A percentile compares a stretch with the other conserved stretches of the same genome.
These are phyloP conservation scores for Mucor plumbeus DNA, from an alignment of 371 early-diverging fungal species.

Conservation along the genomic window DNA sequence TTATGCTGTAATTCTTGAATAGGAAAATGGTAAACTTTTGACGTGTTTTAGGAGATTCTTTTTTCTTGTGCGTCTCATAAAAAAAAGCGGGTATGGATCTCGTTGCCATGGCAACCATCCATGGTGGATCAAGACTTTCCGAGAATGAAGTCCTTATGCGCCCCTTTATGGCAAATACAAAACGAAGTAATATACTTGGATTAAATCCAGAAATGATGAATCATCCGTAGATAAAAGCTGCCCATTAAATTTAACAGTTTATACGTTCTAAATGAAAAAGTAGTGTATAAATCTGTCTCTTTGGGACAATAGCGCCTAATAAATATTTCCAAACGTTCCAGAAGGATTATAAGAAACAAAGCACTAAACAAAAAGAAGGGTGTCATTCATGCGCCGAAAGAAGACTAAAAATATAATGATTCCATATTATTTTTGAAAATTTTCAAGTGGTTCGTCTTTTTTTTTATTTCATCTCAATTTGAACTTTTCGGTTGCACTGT, in stretches of 20 bases:
- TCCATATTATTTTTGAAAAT: not conserved
- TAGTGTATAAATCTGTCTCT: not conserved
- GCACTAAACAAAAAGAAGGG: no score
- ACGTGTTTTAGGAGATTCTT: not conserved
- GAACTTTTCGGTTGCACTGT: not conserved
- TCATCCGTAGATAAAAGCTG: no score
- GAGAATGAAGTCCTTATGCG: not conserved
- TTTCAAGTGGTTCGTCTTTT: not conserved
- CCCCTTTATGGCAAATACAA: not conserved
- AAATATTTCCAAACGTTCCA: not conserved
- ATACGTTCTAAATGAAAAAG: no score
- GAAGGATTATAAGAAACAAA: not conserved
- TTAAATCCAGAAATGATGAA: no score
- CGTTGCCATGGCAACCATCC: conserved; percentile 1
- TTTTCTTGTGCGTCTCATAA: not conserved
- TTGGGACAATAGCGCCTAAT: not conserved
- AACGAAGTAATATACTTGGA: not conserved
- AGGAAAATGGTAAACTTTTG: not conserved
- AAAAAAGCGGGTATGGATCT: not conserved
- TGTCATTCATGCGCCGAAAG: conserved; percentile 1
- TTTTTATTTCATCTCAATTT: not conserved
- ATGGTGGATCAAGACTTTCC: not conserved
- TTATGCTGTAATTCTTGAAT: not conserved
- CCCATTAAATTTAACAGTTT: no score
- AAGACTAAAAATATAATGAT: not conserved